Evolutionary conservation across 768 basidiomycete species (phyloP).

Genomic region (Neoboletus subvelutipes): DNA sequence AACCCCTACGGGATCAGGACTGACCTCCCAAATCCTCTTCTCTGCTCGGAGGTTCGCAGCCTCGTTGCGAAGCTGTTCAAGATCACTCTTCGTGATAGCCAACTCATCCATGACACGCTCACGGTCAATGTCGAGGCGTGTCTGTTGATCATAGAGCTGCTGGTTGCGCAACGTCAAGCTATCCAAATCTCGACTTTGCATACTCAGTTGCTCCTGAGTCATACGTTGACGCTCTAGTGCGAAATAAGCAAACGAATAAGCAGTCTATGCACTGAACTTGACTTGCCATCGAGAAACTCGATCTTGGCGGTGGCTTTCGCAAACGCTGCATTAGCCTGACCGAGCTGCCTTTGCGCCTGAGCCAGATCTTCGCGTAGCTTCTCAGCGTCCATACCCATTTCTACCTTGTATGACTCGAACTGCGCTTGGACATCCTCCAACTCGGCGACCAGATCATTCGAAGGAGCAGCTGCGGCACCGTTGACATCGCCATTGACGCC

Average conservation of each 20-base stretch:
- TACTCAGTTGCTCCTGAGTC: constrained; percentile 63
- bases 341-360: constrained; percentile 64
- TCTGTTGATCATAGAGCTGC: constrained; percentile 71
- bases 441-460: constrained; percentile 52
- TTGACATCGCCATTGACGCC: constrained; percentile 36
- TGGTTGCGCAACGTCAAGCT: constrained; percentile 67
- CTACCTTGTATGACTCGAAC: constrained; percentile 76
- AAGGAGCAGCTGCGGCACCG: constrained; percentile 17
- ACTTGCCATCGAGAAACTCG: constrained; percentile 73
- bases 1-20: constrained; percentile 15
- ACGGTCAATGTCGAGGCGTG: constrained; percentile 73
- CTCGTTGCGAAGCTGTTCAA: constrained; percentile 83
- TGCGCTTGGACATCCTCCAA: constrained; percentile 73
- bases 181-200: constrained; percentile 65
- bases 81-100: constrained; percentile 51
- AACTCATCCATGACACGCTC: constrained; percentile 68
- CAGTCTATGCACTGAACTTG: neutral
- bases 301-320: constrained; percentile 85
- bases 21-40: constrained; percentile 90
- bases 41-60: constrained; percentile 87
- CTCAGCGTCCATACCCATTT: constrained; percentile 77
- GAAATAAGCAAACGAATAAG: neutral
- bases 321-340: constrained; percentile 59
- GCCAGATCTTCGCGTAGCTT: constrained; percentile 70
- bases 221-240: constrained; percentile 64